Evolutionary conservation across 495 filamentous ascomycete genomes (phyloP), one percentile per base, ranked within the genome.

Genomic region (Aspergillus kassunensis): DNA sequence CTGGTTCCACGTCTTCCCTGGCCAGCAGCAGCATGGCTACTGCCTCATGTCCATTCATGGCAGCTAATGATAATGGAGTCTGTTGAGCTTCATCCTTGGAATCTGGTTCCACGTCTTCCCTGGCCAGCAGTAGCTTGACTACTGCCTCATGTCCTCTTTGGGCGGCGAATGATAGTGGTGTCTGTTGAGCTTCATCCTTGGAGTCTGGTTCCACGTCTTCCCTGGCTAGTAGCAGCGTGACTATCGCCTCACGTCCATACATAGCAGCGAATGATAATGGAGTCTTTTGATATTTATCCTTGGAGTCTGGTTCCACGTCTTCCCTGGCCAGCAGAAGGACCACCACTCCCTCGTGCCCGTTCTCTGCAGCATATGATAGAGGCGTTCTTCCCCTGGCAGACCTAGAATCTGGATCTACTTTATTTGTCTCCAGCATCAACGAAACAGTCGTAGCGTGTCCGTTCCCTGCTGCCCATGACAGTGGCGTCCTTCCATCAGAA

Each of bases 401-500:
- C 13, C 6, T 4, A 12, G 13, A 7, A 12, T 34, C 13, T 11
- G 31, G 31, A 12, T 34, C 31, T 3, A 34, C n/a, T 3, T 12
- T 12, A 12, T 15, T 34, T 11, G 31, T 35, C 1, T 35, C 40
- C 12, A 51, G 29, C 1, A 51, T 37, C 3, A 51, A 18, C 1
- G 3, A 10, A 4, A 36, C 39, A 9, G 44, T 29, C 16, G 39
- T 19, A 6, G 6, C 49, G 16, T 41, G 39, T 6, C 49, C 49
- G 19, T 25, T 8, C 37, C 20, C 16, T 24, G 49, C 37, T 33
- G 49, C 49, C 40, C 37, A 44, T 11, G 34, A 23, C 16, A 51
- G 18, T 25, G 35, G 23, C 33, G 27, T 44, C 15, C 23, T 37
- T 2, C 15, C 25, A 27, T 24, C 2, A 9, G 7, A 12, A 11